Base-by-base conservation (phyloP, 169 alveolate genomes). In the Plasmodium relictum region DNA sequence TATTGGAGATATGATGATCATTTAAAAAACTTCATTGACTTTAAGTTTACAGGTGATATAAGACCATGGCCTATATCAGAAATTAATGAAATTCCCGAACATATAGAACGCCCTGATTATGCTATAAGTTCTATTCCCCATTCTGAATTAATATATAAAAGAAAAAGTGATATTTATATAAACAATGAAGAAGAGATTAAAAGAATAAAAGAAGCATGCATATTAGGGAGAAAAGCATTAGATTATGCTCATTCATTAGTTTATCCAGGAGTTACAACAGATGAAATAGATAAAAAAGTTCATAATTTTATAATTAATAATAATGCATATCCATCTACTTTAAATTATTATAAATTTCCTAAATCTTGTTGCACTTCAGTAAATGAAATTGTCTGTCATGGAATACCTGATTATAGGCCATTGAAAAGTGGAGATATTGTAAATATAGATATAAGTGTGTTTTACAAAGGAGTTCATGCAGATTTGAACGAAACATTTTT, bases 321-420 rank as follows among this genome's bases (percentile, higher is more conserved):
- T 88, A 95, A 97, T 91, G 99, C 98, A n/a, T 98, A 99, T 88
- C 99, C 99, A 4, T 97, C 99, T 7, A 99, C 99, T 18, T 93
- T 99, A 63, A 98, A 98, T 93, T 99, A 98, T 94, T 95, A 97
- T 88, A 93, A 94, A 50, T 99, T 98, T 92, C 99, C 99, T 8
- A 98, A 98, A 92, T 96, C 99, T 10, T 91, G 97, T 63, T 99
- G 99, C 94, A 97, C 99, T 39, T 96, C 99, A 45, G 99, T 98
- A 14, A 99, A 99, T 88, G 99, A 99, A 92, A 99, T 97, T 37
- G 97, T 98, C 22, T 98, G 99, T 88, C 99, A 99, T 93, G 99
- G 99, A 26, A 98, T 98, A 54, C 99, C 99, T 31, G 99, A 98
- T 93, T 83, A 85, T 63, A 95, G 99, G 80, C 98, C 98, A 3